phyloP scores from a whole-genome alignment of 2,329 filamentous ascomycete species.

The Alternaria postmessia region DNA sequence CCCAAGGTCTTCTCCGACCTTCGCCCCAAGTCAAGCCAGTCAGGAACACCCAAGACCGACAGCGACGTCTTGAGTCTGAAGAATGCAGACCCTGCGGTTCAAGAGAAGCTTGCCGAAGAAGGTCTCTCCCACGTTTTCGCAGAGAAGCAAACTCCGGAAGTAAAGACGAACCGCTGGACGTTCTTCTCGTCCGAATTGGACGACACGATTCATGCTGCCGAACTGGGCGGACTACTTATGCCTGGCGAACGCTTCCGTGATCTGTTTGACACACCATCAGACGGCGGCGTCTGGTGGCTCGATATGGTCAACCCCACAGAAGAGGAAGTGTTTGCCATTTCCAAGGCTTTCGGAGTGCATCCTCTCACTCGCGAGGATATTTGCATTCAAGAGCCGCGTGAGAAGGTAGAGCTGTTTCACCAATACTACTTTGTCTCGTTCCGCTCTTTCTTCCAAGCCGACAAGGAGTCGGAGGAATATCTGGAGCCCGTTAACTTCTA shows the following conservation, averaged over 20 bases:
- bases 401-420: slow-evolving; percentile 97
- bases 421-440: slow-evolving; percentile 99
- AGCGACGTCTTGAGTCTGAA: slow-evolving; percentile 42
- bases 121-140: slow-evolving; percentile 47
- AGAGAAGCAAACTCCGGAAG: slow-evolving; percentile 55
- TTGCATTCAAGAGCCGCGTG: slow-evolving; percentile 89
- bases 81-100: slow-evolving; percentile 41
- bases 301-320: slow-evolving; percentile 91
- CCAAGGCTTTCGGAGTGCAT: slow-evolving; percentile 94
- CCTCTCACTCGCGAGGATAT: slow-evolving; percentile 97
- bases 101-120: slow-evolving; percentile 56
- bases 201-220: slow-evolving; percentile 88
- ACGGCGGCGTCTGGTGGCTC: slow-evolving; percentile 96
- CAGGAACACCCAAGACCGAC: slow-evolving; percentile 49
- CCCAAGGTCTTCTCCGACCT: slow-evolving; percentile 69
- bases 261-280: slow-evolving; percentile 76
- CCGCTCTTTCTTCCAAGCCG: slow-evolving; percentile 86
- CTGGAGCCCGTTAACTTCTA: slow-evolving; percentile 97
- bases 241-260: slow-evolving; percentile 90
- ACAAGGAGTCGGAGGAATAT: slow-evolving; percentile 80
- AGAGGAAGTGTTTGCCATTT: slow-evolving; percentile 86
- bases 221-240: slow-evolving; percentile 86
- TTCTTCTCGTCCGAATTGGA: slow-evolving; percentile 97
- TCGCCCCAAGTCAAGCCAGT: slow-evolving; percentile 54
- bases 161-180: slow-evolving; percentile 78